phyloP scores from a whole-genome alignment of 2,329 filamentous ascomycete genomes.

The Hymenoscyphus fraxineus region DNA sequence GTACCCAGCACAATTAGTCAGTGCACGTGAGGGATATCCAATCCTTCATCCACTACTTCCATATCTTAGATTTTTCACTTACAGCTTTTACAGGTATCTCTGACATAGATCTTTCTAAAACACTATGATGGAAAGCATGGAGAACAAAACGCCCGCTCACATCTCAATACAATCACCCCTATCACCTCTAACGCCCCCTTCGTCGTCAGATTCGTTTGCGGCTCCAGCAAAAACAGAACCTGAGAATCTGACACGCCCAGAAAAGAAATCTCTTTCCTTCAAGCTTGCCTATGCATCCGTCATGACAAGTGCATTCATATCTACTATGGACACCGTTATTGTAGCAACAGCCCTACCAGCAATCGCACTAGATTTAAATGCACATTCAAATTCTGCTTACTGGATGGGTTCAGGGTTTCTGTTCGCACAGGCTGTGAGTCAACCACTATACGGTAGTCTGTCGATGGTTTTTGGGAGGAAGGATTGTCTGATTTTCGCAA shows the following conservation, averaged over 20 bases:
- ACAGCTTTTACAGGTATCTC: not conserved
- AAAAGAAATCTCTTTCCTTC: slow-evolving; percentile 14
- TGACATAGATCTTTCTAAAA: not conserved
- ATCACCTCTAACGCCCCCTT: not conserved
- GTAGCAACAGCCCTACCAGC: slow-evolving; percentile 19
- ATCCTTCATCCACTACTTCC: too few relatives aligned
- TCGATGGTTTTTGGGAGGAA: slow-evolving; percentile 19
- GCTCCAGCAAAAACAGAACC: not conserved
- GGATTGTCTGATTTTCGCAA: slow-evolving; percentile 13
- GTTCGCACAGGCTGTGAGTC: slow-evolving; percentile 18
- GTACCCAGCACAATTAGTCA: not conserved
- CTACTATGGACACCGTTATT: slow-evolving; percentile 19
- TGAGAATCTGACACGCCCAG: not conserved
- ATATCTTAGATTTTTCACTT: not conserved
- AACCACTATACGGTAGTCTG: slow-evolving; percentile 21
- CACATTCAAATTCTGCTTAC: slow-evolving; percentile 18
- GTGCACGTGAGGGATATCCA: not conserved
- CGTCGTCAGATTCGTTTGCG: not conserved
- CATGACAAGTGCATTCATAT: slow-evolving; percentile 16
- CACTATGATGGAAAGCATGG: not conserved
- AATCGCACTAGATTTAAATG: slow-evolving; percentile 16
- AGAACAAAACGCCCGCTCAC: not conserved
- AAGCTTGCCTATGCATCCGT: slow-evolving; percentile 17
- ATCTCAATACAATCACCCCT: not conserved
- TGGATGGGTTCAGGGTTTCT: slow-evolving; percentile 22